Conservation (phyloP, 495 filamentous ascomycete species). For the Aspergillus ostianus region DNA sequence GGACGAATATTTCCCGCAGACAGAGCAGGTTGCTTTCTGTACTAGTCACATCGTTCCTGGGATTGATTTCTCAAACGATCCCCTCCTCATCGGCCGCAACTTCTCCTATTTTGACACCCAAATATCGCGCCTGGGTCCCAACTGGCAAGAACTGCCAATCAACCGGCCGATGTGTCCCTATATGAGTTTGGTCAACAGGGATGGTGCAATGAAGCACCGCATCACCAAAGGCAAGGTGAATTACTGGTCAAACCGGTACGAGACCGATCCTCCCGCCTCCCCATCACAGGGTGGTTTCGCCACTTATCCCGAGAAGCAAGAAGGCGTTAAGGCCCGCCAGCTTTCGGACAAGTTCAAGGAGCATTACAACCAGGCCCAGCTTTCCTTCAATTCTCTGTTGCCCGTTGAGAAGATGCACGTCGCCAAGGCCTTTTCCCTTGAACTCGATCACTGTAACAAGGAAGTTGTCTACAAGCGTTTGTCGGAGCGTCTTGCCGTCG, state of each 20-base stretch:
- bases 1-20: conserved; percentile 85
- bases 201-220: conserved; percentile 40
- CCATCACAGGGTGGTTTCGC: conserved; percentile 62
- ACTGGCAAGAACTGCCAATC: conserved; percentile 85
- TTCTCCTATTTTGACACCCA: conserved; percentile 91
- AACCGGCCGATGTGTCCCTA: conserved; percentile 74
- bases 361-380: conserved; percentile 60
- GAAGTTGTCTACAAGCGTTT: conserved; percentile 75
- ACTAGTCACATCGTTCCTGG: conserved; percentile 83
- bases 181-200: conserved; percentile 49
- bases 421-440: conserved; percentile 69
- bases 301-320: conserved; percentile 64
- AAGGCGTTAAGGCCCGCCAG: conserved; percentile 66
- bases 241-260: conserved; percentile 86
- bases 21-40: conserved; percentile 80
- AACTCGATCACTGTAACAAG: conserved; percentile 89
- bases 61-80: conserved; percentile 84
- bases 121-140: conserved; percentile 74
- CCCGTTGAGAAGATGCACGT: conserved; percentile 69
- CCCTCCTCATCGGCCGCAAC: conserved; percentile 78
- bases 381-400: conserved; percentile 81
- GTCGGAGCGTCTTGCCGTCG: conserved; percentile 65
- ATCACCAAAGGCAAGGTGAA: conserved; percentile 72
- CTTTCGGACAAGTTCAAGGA: conserved; percentile 79
- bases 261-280: conserved; percentile 58